Conservation (phyloP, 768 basidiomycete genomes). For the Leccinum disarticulatum region DNA sequence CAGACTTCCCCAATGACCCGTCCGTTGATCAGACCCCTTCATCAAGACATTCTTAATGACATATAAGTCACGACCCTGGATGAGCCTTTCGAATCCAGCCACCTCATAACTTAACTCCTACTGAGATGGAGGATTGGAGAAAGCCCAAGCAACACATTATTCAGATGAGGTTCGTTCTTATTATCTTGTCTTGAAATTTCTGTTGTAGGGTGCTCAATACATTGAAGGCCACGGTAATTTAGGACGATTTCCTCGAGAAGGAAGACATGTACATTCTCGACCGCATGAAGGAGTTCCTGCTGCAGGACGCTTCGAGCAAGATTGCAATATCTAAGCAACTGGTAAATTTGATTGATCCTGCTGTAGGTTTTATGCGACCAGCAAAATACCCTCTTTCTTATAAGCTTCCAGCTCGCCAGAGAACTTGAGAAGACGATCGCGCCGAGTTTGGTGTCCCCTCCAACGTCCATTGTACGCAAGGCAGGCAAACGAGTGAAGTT, state of each 20-base stretch:
- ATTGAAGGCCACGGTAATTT: slow-evolving; percentile 84
- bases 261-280: slow-evolving; percentile 83
- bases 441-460: slow-evolving; percentile 59
- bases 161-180: no score
- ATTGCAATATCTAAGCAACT: slow-evolving; percentile 76
- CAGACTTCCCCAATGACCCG: no score
- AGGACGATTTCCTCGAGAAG: slow-evolving; percentile 80
- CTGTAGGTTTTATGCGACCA: slow-evolving; percentile 49
- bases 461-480: slow-evolving; percentile 74
- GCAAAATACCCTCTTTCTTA: slow-evolving; percentile 13
- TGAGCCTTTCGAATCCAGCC: no score
- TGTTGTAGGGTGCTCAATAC: slow-evolving; percentile 84
- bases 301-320: slow-evolving; percentile 61
- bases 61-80: no score
- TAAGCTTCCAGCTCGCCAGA: slow-evolving; percentile 45
- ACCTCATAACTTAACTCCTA: no score
- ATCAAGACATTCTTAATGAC: no score
- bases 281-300: slow-evolving; percentile 77
- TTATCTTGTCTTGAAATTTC: no score
- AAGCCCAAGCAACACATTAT: no score
- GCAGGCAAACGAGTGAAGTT: slow-evolving; percentile 73
- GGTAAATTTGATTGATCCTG: slow-evolving; percentile 70
- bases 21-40: no score
- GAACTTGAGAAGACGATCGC: slow-evolving; percentile 56
- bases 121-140: no score